Percentiles rank a stretch among this genome's conserved stretches.
These are phyloP conservation scores for Verticillium nonalfalfae DNA, from an alignment of 2,329 filamentous ascomycete genomes.

Conservation along the genomic window DNA sequence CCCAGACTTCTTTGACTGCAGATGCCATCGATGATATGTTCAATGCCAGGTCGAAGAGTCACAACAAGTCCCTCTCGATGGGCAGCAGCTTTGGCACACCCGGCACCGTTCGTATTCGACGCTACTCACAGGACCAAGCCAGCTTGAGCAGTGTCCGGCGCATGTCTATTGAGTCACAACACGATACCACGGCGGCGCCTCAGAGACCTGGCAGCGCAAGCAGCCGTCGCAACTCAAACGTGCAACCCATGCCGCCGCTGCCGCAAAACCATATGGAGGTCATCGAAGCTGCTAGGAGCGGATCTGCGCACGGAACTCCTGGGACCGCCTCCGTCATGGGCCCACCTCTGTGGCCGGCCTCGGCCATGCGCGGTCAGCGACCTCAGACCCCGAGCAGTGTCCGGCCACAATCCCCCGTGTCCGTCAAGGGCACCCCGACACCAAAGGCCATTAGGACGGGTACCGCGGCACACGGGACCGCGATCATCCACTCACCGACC, in stretches of 20 bases:
- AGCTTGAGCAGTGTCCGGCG: conserved; percentile 34
- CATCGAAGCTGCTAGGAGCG: conserved; percentile 70
- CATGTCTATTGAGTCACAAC: conserved; percentile 6
- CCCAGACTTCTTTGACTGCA: conserved; percentile 80
- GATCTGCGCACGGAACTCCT: conserved; percentile 40
- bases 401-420: conserved; percentile 35
- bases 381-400: conserved; percentile 56
- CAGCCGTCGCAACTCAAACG: conserved; percentile 45
- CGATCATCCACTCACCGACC: conserved; percentile 42
- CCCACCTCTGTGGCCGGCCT: conserved; percentile 77
- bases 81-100: conserved; percentile 27
- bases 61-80: conserved; percentile 29
- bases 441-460: conserved; percentile 42
- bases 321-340: conserved; percentile 56
- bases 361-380: conserved; percentile 49
- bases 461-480: conserved; percentile 35
- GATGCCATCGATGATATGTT: conserved; percentile 74
- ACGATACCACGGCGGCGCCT: conserved; percentile 1
- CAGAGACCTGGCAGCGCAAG: conserved; percentile 66
- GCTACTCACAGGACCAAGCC: conserved; percentile 42
- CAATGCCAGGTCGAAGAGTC: conserved; percentile 37
- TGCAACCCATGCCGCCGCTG: conserved; percentile 56
- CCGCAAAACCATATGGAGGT: conserved; percentile 76
- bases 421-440: conserved; percentile 51
- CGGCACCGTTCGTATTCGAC: conserved; percentile 35